Percentiles rank a stretch among this genome's conserved stretches.
Conservation (phyloP, 2,329 filamentous ascomycete species). For the Hypoxylon sp. region DNA sequence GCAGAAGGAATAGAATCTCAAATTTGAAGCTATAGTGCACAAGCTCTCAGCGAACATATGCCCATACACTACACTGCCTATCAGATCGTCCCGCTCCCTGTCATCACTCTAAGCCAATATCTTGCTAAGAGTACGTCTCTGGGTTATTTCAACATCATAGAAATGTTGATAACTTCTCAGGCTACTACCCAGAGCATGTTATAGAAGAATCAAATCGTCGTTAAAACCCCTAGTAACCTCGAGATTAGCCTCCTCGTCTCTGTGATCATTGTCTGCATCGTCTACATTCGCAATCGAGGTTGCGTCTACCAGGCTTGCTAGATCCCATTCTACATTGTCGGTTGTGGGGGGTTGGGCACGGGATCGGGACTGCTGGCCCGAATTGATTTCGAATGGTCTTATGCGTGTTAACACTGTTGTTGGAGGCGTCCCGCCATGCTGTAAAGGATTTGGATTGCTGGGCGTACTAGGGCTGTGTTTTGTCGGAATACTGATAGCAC, state of each 20-base stretch:
- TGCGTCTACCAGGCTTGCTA: slow-evolving; percentile 18
- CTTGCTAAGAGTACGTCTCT: not conserved
- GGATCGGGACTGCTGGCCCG: not conserved
- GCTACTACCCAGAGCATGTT: not conserved
- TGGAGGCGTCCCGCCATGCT: not conserved
- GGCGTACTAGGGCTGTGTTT: not conserved
- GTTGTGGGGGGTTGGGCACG: not conserved
- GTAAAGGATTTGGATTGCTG: not conserved
- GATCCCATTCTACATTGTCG: slow-evolving; percentile 47
- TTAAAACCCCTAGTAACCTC: not conserved
- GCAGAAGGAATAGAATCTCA: not conserved
- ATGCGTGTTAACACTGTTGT: not conserved
- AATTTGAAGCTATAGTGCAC: slow-evolving; percentile 2
- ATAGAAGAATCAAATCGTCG: slow-evolving; percentile 31
- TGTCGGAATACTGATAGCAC: not conserved
- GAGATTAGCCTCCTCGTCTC: slow-evolving; percentile 2
- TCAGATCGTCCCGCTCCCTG: not conserved
- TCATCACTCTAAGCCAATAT: slow-evolving; percentile 10
- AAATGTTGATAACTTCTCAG: not conserved
- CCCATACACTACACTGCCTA: not conserved
- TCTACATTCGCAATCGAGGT: not conserved
- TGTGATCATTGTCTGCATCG: not conserved
- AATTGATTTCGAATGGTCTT: not conserved
- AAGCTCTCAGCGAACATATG: slow-evolving; percentile 1
- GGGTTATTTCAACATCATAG: not conserved